These are phyloP conservation scores for Rhinocladiella similis DNA, from an alignment of 2,329 filamentous ascomycete species.

Conservation along the genomic window DNA sequence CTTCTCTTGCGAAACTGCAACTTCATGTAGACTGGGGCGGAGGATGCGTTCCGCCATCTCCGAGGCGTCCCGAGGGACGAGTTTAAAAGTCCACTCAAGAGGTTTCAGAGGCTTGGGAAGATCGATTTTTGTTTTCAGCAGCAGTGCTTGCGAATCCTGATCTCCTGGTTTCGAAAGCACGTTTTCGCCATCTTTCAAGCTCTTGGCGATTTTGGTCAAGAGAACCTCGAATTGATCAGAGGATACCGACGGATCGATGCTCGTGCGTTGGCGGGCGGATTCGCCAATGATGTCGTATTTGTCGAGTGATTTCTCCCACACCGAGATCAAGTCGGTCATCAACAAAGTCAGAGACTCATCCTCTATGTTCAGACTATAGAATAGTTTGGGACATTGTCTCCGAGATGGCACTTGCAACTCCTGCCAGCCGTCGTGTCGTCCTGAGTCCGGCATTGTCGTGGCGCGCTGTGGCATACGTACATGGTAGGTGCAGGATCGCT, in stretches of 20 bases:
- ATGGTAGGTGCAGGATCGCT: no score
- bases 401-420: slow-evolving; percentile 33
- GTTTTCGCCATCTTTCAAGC: slow-evolving; percentile 40
- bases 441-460: slow-evolving; percentile 31
- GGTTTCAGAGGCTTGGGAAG: slow-evolving; percentile 56
- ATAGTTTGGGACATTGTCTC: slow-evolving; percentile 36
- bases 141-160: slow-evolving; percentile 38
- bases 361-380: slow-evolving; percentile 39
- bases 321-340: slow-evolving; percentile 58
- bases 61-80: slow-evolving; percentile 43
- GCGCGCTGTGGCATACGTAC: background rate
- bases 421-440: slow-evolving; percentile 35
- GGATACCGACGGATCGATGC: slow-evolving; percentile 62
- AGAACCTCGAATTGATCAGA: slow-evolving; percentile 57
- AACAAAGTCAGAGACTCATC: slow-evolving; percentile 50
- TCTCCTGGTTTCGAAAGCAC: slow-evolving; percentile 25
- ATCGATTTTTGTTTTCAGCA: slow-evolving; percentile 48
- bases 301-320: slow-evolving; percentile 57
- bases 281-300: slow-evolving; percentile 48
- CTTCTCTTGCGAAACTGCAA: slow-evolving; percentile 48
- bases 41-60: slow-evolving; percentile 53
- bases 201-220: slow-evolving; percentile 54
- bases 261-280: slow-evolving; percentile 51
- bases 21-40: slow-evolving; percentile 53
- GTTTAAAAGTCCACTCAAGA: slow-evolving; percentile 53